These are phyloP conservation scores for Geranium brycei DNA, from an alignment of 345 rosid genomes.

Conservation along the genomic window DNA sequence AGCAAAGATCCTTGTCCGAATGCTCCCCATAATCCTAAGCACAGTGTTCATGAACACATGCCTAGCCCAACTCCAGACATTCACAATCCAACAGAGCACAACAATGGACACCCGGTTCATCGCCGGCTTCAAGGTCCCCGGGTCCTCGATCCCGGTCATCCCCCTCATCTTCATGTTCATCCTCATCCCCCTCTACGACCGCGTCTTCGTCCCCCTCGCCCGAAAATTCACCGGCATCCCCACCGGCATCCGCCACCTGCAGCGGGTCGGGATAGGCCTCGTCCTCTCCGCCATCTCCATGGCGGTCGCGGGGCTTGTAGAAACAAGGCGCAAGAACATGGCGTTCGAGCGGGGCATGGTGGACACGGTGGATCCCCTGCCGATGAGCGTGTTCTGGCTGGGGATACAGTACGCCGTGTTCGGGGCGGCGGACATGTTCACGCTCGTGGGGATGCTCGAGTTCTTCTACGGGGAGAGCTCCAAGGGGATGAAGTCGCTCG, in stretches of 20 bases:
- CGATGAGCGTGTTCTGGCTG: slow-evolving; percentile 50
- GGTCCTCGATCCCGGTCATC: slow-evolving; percentile 41
- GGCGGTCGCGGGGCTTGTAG: slow-evolving; percentile 47
- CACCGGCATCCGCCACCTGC: slow-evolving; percentile 43
- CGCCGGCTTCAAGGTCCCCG: slow-evolving; percentile 34
- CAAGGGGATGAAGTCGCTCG: slow-evolving; percentile 36
- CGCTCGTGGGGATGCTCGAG: slow-evolving; percentile 43
- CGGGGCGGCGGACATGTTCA: slow-evolving; percentile 56
- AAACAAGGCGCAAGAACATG: slow-evolving; percentile 31
- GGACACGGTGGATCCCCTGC: slow-evolving; percentile 32
- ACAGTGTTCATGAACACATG: slow-evolving; percentile 62
- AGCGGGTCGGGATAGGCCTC: slow-evolving; percentile 39
- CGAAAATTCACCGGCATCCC: slow-evolving; percentile 40
- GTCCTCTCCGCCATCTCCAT: slow-evolving; percentile 42
- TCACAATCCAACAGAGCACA: slow-evolving; percentile 46
- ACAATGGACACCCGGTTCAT: slow-evolving; percentile 34
- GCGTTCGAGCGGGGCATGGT: slow-evolving; percentile 38
- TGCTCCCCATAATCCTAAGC: slow-evolving; percentile 44
- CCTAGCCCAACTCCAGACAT: slow-evolving; percentile 57
- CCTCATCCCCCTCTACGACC: slow-evolving; percentile 39
- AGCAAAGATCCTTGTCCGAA: slow-evolving; percentile 42
- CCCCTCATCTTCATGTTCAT: slow-evolving; percentile 40
- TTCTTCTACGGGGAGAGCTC: slow-evolving; percentile 54
- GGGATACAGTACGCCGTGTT: slow-evolving; percentile 39
- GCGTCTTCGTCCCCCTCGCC: slow-evolving; percentile 37